Conservation (phyloP, 177 flowering plant genomes). For the Vitis hybrid region DNA sequence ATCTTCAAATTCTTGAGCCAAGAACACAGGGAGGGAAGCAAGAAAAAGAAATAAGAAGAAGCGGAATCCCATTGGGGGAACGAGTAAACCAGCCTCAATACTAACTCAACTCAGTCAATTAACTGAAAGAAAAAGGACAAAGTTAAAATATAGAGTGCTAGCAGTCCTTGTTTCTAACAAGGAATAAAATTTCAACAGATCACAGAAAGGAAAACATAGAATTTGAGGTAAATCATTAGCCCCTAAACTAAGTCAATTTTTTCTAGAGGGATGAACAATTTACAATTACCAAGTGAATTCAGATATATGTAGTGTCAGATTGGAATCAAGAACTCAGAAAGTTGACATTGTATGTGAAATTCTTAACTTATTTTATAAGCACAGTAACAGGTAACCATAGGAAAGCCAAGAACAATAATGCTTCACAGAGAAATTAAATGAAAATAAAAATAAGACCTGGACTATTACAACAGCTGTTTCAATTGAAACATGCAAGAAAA, state of each 20-base stretch:
- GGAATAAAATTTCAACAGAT: too few relatives aligned
- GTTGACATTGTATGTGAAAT: not conserved
- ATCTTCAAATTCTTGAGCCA: slow-evolving; percentile 38
- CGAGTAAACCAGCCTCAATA: slow-evolving; percentile 9
- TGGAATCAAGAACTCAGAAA: not conserved
- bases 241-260: not conserved
- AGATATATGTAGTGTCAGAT: not conserved
- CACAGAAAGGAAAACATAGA: not conserved
- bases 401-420: not conserved
- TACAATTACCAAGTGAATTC: not conserved
- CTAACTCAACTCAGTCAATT: slow-evolving; percentile 4
- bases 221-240: not conserved
- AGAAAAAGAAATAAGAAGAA: slow-evolving; percentile 37
- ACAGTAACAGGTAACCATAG: not conserved
- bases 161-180: too few relatives aligned
- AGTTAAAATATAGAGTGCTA: not conserved
- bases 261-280: not conserved
- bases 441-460: not conserved
- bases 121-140: slow-evolving; percentile 15
- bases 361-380: not conserved
- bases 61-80: slow-evolving; percentile 38
- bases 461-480: not conserved
- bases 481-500: not conserved
- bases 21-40: slow-evolving; percentile 32
- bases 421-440: not conserved